A percentile compares a stretch with the other conserved stretches of the same genome.
phyloP scores from a whole-genome alignment of 140 eudicot species.

The Stevia rebaudiana region DNA sequence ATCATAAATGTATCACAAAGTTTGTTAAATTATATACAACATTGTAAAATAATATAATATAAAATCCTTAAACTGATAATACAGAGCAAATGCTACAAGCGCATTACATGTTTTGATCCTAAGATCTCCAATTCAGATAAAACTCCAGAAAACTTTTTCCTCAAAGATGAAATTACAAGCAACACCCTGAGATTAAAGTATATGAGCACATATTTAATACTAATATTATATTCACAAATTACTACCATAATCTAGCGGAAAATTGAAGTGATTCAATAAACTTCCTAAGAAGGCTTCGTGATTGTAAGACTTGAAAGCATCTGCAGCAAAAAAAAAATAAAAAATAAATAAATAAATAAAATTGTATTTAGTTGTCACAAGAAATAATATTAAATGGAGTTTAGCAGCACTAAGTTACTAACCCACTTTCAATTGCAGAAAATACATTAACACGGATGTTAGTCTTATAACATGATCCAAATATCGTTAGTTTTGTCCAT shows the following conservation, averaged over 20 bases:
- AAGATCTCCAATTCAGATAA: constrained; percentile 65
- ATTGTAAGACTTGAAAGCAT: constrained; percentile 36
- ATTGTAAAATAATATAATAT: constrained; percentile 6
- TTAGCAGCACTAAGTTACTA: constrained; percentile 19
- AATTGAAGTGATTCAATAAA: constrained; percentile 68
- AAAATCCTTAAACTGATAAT: constrained; percentile 2
- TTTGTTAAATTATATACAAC: no score
- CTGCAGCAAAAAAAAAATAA: constrained; percentile 33
- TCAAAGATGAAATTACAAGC: constrained; percentile 53
- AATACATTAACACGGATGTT: constrained; percentile 57
- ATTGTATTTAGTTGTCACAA: not conserved
- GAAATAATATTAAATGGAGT: not conserved
- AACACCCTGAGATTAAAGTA: constrained; percentile 59
- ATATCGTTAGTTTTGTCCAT: constrained; percentile 62
- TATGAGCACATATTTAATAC: not conserved
- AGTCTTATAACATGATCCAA: constrained; percentile 79
- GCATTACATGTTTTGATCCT: constrained; percentile 81
- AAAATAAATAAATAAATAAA: not conserved
- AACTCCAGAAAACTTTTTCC: constrained; percentile 62
- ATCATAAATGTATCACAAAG: constrained; percentile 25
- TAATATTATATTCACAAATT: constrained; percentile 4
- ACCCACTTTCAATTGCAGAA: constrained; percentile 78
- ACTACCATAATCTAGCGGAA: constrained; percentile 77
- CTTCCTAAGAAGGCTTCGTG: constrained; percentile 72
- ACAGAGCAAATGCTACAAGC: constrained; percentile 13